Evolutionary conservation across 495 filamentous ascomycete genomes (phyloP).

Genomic region (Penicillium dipodomyicola): DNA sequence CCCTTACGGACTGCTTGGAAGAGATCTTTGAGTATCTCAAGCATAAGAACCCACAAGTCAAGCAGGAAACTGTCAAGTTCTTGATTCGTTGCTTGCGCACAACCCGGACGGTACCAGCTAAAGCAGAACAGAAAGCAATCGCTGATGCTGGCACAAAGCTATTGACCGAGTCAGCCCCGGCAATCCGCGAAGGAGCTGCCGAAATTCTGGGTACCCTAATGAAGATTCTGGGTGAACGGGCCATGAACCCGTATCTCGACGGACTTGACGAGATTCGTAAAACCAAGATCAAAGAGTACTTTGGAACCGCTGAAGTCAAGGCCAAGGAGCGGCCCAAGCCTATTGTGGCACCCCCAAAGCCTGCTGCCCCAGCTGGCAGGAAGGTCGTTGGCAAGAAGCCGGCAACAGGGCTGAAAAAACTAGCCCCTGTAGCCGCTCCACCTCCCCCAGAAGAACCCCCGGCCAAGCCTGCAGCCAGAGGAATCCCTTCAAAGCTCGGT

Average conservation of each 20-base stretch:
- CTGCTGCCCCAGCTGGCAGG: slow-evolving; percentile 44
- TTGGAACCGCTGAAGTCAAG: slow-evolving; percentile 87
- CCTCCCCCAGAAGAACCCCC: slow-evolving; percentile 57
- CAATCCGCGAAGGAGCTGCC: slow-evolving; percentile 78
- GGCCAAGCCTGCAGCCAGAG: slow-evolving; percentile 57
- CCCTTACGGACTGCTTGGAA: slow-evolving; percentile 78
- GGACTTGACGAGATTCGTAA: slow-evolving; percentile 95
- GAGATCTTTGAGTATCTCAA: slow-evolving; percentile 81
- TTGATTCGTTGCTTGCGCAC: slow-evolving; percentile 82
- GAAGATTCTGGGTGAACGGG: slow-evolving; percentile 97
- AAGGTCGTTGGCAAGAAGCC: slow-evolving; percentile 53
- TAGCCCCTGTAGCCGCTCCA: slow-evolving; percentile 56
- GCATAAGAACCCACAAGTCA: slow-evolving; percentile 97
- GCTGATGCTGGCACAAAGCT: slow-evolving; percentile 85
- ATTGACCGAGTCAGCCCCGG: slow-evolving; percentile 82
- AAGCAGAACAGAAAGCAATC: slow-evolving; percentile 79
- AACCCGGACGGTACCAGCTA: slow-evolving; percentile 76
- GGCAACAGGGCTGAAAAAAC: slow-evolving; percentile 49
- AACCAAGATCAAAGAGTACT: slow-evolving; percentile 93
- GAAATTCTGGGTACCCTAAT: slow-evolving; percentile 92
- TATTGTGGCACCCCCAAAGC: slow-evolving; percentile 61
- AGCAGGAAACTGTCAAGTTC: slow-evolving; percentile 89
- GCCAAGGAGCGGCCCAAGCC: slow-evolving; percentile 96
- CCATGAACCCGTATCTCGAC: slow-evolving; percentile 95
- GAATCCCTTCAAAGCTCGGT: slow-evolving; percentile 61